These are phyloP conservation scores for Penicillium bialowiezense DNA, from an alignment of 495 filamentous ascomycete species.

Conservation along the genomic window DNA sequence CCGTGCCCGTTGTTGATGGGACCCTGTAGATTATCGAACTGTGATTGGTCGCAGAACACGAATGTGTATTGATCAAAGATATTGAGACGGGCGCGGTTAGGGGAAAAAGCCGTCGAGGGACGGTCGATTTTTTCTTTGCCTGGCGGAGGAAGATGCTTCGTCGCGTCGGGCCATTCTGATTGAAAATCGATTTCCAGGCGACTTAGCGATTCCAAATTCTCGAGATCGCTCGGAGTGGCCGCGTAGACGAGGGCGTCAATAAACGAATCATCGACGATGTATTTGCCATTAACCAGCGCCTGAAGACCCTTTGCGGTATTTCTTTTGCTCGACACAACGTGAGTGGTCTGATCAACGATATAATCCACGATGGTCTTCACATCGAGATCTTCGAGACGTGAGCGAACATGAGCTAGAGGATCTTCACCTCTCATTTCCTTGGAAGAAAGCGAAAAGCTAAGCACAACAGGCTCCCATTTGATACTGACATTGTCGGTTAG, in stretches of 20 bases:
- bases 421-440: constrained; percentile 73
- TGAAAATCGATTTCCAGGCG: constrained; percentile 84
- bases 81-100: constrained; percentile 60
- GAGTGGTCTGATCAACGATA: constrained; percentile 68
- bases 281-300: constrained; percentile 79
- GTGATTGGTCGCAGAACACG: constrained; percentile 75
- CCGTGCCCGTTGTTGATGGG: constrained; percentile 78
- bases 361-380: constrained; percentile 80
- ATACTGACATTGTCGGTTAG: constrained; percentile 50
- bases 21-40: constrained; percentile 71
- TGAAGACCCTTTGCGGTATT: constrained; percentile 86
- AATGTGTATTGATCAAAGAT: constrained; percentile 88
- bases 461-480: constrained; percentile 73
- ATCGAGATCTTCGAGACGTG: constrained; percentile 73
- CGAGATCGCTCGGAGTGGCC: constrained; percentile 49
- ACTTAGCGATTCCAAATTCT: constrained; percentile 54
- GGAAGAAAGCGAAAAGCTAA: constrained; percentile 78
- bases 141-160: constrained; percentile 66
- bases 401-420: constrained; percentile 55
- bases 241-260: constrained; percentile 71
- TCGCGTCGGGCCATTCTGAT: constrained; percentile 71
- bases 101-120: constrained; percentile 61
- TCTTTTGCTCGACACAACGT: constrained; percentile 84
- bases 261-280: constrained; percentile 75
- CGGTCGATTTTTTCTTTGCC: constrained; percentile 70